Evolutionary conservation across 1,139 yeast species (phyloP), one percentile per base, ranked within the genome.

Genomic region (Hanseniaspora gamundiae): DNA sequence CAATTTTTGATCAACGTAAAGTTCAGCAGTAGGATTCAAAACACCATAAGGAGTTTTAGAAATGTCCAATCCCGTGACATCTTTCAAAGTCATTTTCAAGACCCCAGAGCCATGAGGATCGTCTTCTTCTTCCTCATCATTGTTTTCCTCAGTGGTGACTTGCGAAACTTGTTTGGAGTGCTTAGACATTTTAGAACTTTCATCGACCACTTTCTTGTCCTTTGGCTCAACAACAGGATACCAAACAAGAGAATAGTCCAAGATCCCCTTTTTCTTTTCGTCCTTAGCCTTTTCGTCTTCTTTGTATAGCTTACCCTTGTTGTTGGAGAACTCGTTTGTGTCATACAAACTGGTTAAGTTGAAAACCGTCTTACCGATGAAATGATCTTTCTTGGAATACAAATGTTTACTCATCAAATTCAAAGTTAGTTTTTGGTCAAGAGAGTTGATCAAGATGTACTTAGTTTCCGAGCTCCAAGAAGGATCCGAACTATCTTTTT

Each of bases 21-120:
- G 62, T 53, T 79, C 84, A 10, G 86, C 86, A 57, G 72, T 78
- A 24, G 91, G 84, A 54, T 80, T 78, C 57, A 82, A 65, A 45
- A 70, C 71, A 41, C 94, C 95, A 49, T 81, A 70, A 48, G 79
- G 67, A 1, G 93, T 76, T 42, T 69, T 61, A 3, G 78, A 66
- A 35, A 73, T 65, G 56, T 84, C 93, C 57, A 91, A 71, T 47
- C 78, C 75, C 51, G 74, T 74, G 40, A 87, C 91, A 53, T 79
- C 80, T 52, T 81, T 80, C 46, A 91, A 68, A 21, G 76, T 74
- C 45, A 91, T 61, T 56, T 80, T 81, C 63, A 80, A 66, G 47
- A 82, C 76, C 66, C 91, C 93, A 13, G 46, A 39, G 7, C 41
- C 44, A 6, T 38, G 41, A 13, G n/a, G 30, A 6, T 33, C 42